phyloP scores from a whole-genome alignment of 352 stramenopile species.

The Pythium vanterpoolii region DNA sequence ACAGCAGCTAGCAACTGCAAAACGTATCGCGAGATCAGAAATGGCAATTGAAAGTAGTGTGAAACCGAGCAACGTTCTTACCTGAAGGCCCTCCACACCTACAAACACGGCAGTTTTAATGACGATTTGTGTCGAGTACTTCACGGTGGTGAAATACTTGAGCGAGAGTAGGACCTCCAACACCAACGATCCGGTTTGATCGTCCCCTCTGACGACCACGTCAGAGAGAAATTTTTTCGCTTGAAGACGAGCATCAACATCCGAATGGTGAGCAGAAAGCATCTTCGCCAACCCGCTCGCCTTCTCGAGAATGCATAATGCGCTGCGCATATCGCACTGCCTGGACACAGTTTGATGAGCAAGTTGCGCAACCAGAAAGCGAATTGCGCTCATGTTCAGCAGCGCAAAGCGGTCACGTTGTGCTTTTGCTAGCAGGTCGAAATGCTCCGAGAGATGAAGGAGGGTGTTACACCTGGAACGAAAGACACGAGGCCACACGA shows the following conservation, averaged over 20 bases:
- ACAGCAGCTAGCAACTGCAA: slow-evolving; percentile 11
- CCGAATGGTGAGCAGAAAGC: not conserved
- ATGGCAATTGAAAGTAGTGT: not conserved
- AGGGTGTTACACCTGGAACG: slow-evolving; percentile 12
- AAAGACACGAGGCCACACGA: not conserved
- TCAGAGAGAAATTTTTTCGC: slow-evolving; percentile 14
- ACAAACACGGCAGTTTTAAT: slow-evolving; percentile 4
- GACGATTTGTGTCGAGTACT: slow-evolving; percentile 19
- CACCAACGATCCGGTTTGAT: not conserved
- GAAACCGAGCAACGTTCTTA: slow-evolving; percentile 2
- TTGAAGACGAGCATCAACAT: slow-evolving; percentile 8
- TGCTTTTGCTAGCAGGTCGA: not conserved
- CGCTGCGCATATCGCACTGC: slow-evolving; percentile 12
- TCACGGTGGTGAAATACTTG: slow-evolving; percentile 10
- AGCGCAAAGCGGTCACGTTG: slow-evolving; percentile 11
- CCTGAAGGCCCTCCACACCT: slow-evolving; percentile 22
- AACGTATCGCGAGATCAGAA: not conserved
- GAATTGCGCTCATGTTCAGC: slow-evolving; percentile 17
- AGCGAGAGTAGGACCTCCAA: slow-evolving; percentile 13
- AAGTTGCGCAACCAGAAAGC: slow-evolving; percentile 21
- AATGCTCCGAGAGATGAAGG: slow-evolving; percentile 14
- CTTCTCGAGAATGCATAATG: slow-evolving; percentile 16
- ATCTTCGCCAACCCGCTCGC: slow-evolving; percentile 1
- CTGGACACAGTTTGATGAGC: slow-evolving; percentile 8
- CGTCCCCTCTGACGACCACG: not conserved